Evolutionary conservation across 1,139 yeast genomes (phyloP).

Genomic region (Yamadazyma spencermartinsiae): DNA sequence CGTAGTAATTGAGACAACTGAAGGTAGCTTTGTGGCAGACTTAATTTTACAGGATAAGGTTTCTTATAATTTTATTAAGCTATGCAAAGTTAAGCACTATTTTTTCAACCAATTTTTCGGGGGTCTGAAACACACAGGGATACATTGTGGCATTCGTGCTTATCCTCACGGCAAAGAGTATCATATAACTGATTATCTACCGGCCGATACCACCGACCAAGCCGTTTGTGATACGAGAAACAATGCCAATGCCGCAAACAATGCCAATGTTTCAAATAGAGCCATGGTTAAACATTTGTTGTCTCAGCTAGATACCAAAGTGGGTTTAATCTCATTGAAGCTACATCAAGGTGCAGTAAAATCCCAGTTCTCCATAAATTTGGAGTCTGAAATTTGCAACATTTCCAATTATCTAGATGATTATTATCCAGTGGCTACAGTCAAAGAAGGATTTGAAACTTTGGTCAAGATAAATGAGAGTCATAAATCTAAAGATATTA

Average conservation of each 20-base stretch:
- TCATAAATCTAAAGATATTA: conserved; percentile 49
- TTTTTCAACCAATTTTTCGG: conserved; percentile 52
- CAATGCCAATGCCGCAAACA: not conserved
- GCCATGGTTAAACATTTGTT: not conserved
- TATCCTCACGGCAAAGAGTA: conserved; percentile 27
- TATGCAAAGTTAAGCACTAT: conserved; percentile 55
- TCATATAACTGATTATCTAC: conserved; percentile 13
- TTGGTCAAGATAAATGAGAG: conserved; percentile 42
- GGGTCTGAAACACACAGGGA: conserved; percentile 35
- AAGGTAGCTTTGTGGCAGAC: conserved; percentile 57
- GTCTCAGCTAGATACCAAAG: conserved; percentile 19
- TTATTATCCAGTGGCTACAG: conserved; percentile 46
- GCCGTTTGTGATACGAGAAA: not conserved
- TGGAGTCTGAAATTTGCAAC: conserved; percentile 10
- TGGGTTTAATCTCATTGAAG: conserved; percentile 38
- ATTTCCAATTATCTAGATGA: conserved; percentile 15
- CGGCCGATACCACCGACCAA: too few species aligned
- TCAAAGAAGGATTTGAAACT: conserved; percentile 52
- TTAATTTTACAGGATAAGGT: conserved; percentile 24
- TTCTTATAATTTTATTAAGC: conserved; percentile 51
- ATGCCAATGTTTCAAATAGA: too few species aligned
- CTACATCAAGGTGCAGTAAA: conserved; percentile 22
- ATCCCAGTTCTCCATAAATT: conserved; percentile 29
- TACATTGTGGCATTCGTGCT: conserved; percentile 50
- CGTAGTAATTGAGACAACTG: conserved; percentile 57